phyloP scores from a whole-genome alignment of 106 monocot genomes.

The Allium sativum region DNA sequence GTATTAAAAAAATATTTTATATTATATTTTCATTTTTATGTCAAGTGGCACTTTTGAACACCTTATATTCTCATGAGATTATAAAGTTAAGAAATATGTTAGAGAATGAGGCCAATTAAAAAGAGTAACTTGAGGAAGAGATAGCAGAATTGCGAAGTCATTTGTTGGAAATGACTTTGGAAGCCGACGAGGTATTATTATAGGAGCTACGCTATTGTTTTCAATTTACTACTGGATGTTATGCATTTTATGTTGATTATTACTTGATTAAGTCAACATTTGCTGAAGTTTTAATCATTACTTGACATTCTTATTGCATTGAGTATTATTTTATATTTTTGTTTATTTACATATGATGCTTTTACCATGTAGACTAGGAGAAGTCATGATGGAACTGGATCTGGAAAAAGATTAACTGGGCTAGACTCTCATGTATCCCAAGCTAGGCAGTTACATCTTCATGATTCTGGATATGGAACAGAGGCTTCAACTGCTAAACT shows the following conservation, averaged over 20 bases:
- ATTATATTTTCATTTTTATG: too few relatives aligned
- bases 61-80: slow-evolving; percentile 62
- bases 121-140: slow-evolving; percentile 89
- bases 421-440: slow-evolving; percentile 80
- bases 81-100: slow-evolving; percentile 63
- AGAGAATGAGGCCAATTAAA: slow-evolving; percentile 76
- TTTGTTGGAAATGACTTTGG: slow-evolving; percentile 73
- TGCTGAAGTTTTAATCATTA: not conserved
- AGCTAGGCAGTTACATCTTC: slow-evolving; percentile 46
- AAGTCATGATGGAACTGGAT: slow-evolving; percentile 71
- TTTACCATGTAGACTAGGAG: slow-evolving; percentile 54
- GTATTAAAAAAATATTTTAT: too few relatives aligned
- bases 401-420: slow-evolving; percentile 61
- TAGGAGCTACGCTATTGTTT: not conserved
- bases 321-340: slow-evolving; percentile 2
- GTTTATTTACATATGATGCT: slow-evolving; percentile 3
- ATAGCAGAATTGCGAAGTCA: slow-evolving; percentile 63
- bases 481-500: slow-evolving; percentile 89
- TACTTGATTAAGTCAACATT: not conserved
- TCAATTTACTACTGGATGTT: not conserved
- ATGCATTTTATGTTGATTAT: not conserved
- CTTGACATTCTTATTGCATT: not conserved
- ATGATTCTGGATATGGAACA: slow-evolving; percentile 61
- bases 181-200: slow-evolving; percentile 86
- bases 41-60: too few relatives aligned